A percentile compares a stretch with the other conserved stretches of the same genome.
These are phyloP conservation scores for Hypericum androsaemum DNA, from an alignment of 345 rosid species.

Conservation along the genomic window DNA sequence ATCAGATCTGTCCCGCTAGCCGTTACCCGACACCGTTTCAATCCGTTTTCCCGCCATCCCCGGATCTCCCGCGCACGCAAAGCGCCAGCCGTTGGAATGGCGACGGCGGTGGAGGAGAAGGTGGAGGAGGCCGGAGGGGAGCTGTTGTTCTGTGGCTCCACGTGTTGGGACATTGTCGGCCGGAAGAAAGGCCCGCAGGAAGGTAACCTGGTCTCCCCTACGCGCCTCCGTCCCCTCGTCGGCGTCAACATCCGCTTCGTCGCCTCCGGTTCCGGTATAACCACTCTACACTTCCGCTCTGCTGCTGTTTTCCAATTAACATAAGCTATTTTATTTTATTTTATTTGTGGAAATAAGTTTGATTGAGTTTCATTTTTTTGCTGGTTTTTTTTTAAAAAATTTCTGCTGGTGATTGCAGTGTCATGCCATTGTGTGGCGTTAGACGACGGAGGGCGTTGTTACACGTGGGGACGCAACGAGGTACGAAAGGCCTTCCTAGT, in stretches of 20 bases:
- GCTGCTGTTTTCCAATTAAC: neutral
- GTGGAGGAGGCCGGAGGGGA: conserved; percentile 72
- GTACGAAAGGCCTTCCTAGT: conserved; percentile 19
- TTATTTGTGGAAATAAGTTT: neutral
- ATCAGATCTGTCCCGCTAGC: conserved; percentile 33
- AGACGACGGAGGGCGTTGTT: conserved; percentile 92
- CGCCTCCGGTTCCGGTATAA: conserved; percentile 74
- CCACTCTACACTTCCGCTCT: neutral
- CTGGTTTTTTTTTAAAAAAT: conserved; percentile 2
- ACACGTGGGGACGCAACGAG: conserved; percentile 99
- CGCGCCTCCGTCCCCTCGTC: conserved; percentile 83
- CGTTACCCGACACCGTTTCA: conserved; percentile 46
- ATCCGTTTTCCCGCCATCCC: conserved; percentile 36
- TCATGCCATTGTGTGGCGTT: conserved; percentile 96
- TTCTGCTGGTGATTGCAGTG: conserved; percentile 28
- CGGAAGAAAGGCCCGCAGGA: conserved; percentile 51
- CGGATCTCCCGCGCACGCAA: conserved; percentile 17
- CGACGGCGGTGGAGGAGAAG: conserved; percentile 42
- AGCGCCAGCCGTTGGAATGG: conserved; percentile 50
- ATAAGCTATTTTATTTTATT: neutral
- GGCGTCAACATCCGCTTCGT: conserved; percentile 67
- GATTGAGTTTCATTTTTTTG: neutral
- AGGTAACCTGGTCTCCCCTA: conserved; percentile 77
- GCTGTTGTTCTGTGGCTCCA: conserved; percentile 77
- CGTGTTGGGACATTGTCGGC: conserved; percentile 71